A percentile compares a stretch with the other conserved stretches of the same genome.
These are phyloP conservation scores for Bipolaris oryzae DNA, from an alignment of 2,329 filamentous ascomycete genomes.

Conservation along the genomic window DNA sequence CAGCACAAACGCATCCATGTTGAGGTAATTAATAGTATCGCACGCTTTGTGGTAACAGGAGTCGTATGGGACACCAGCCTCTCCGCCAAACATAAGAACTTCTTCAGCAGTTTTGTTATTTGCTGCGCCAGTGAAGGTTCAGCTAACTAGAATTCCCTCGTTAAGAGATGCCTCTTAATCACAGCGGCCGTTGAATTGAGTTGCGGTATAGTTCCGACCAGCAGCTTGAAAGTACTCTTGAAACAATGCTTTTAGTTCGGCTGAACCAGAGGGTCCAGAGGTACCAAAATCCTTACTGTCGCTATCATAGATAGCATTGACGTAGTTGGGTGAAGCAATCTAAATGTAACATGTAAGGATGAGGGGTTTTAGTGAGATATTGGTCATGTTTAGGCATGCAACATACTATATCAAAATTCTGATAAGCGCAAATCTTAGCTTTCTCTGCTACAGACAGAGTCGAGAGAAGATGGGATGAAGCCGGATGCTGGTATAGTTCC, in stretches of 20 bases:
- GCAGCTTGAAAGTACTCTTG: constrained; percentile 38
- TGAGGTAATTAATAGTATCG: neutral
- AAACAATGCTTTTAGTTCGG: constrained; percentile 42
- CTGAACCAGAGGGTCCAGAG: constrained; percentile 42
- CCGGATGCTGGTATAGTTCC: constrained; percentile 44
- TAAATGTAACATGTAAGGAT: neutral
- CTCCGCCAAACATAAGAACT: constrained; percentile 43
- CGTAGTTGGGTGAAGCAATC: constrained; percentile 47
- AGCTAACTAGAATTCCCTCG: constrained; percentile 44
- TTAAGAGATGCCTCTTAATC: constrained; percentile 49
- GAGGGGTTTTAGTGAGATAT: neutral
- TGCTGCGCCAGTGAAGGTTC: constrained; percentile 48
- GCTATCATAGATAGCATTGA: constrained; percentile 47
- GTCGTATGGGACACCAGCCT: neutral
- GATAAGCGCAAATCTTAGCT: constrained; percentile 46
- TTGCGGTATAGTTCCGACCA: constrained; percentile 38
- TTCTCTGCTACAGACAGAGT: constrained; percentile 32
- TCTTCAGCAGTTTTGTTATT: constrained; percentile 47
- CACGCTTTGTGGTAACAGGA: neutral
- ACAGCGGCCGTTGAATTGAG: constrained; percentile 47
- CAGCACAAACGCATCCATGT: constrained; percentile 1
- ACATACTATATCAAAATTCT: constrained; percentile 51
- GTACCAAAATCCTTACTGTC: constrained; percentile 43
- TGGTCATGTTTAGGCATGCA: neutral
- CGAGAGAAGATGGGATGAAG: constrained; percentile 44